Percentiles rank a stretch among this genome's conserved stretches.
Evolutionary conservation across 2,329 filamentous ascomycete species (phyloP).

Genomic region (Aspergillus alliaceus): DNA sequence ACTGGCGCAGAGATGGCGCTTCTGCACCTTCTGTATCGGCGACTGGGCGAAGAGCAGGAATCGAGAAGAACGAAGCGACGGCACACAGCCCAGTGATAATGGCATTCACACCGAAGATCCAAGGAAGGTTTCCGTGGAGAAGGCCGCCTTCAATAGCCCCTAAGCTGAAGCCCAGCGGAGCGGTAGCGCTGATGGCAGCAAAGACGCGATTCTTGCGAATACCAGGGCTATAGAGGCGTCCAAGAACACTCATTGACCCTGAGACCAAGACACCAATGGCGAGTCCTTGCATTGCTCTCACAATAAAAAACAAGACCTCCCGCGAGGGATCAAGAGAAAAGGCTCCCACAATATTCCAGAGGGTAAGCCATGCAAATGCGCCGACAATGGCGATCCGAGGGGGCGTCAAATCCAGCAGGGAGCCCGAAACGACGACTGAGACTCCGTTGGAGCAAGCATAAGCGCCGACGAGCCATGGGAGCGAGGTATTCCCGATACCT

Average conservation of each 20-base stretch:
- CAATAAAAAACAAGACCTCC: conserved; percentile 36
- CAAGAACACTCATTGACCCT: conserved; percentile 50
- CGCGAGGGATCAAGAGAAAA: conserved; percentile 39
- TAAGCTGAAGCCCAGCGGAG: conserved; percentile 46
- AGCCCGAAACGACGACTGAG: conserved; percentile 42
- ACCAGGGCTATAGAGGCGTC: conserved; percentile 47
- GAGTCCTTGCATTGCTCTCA: conserved; percentile 47
- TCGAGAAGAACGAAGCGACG: conserved; percentile 40
- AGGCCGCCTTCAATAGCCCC: conserved; percentile 47
- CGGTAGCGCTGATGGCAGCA: conserved; percentile 49
- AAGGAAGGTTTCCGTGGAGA: conserved; percentile 38
- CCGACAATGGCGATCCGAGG: conserved; percentile 45
- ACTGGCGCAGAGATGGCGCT: conserved; percentile 31
- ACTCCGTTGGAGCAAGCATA: conserved; percentile 45
- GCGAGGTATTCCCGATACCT: conserved; percentile 39
- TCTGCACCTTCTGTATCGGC: conserved; percentile 30
- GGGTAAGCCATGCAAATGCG: conserved; percentile 44
- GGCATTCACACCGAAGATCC: conserved; percentile 48
- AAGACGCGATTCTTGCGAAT: conserved; percentile 51
- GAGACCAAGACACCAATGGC: conserved; percentile 52
- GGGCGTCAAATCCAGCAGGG: conserved; percentile 40
- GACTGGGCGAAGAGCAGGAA: conserved; percentile 37
- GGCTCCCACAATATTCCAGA: conserved; percentile 42
- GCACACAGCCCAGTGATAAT: conserved; percentile 40
- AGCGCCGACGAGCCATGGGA: conserved; percentile 46